phyloP scores from a whole-genome alignment of 2,329 filamentous ascomycete species.

The Eutypa lata region DNA sequence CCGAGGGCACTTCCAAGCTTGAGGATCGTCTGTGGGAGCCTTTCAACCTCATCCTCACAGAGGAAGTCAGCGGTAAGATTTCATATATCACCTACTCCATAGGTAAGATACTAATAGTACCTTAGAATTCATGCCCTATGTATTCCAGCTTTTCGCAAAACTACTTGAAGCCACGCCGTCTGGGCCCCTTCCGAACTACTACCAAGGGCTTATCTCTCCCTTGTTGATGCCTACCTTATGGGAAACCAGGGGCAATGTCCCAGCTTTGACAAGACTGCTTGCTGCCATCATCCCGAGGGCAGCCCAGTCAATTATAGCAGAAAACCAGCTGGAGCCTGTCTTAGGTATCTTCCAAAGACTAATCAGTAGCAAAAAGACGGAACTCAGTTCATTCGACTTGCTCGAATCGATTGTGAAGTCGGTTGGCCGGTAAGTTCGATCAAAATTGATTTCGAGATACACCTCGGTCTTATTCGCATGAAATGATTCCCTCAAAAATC shows the following conservation, averaged over 20 bases:
- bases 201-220: conserved; percentile 73
- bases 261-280: conserved; percentile 81
- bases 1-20: conserved; percentile 65
- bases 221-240: conserved; percentile 80
- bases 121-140: conserved; percentile 88
- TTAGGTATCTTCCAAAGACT: conserved; percentile 96
- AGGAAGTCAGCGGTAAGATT: conserved; percentile 71
- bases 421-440: conserved; percentile 63
- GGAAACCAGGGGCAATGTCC: conserved; percentile 91
- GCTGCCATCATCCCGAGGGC: conserved; percentile 80
- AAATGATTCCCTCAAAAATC: neutral
- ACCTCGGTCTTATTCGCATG: neutral
- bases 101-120: conserved; percentile 25
- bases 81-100: neutral
- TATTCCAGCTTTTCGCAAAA: conserved; percentile 92
- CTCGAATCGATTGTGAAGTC: conserved; percentile 75
- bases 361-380: conserved; percentile 76
- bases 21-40: conserved; percentile 80
- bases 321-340: conserved; percentile 81
- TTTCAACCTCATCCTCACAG: conserved; percentile 75
- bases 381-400: conserved; percentile 84
- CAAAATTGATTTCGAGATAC: neutral
- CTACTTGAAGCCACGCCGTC: conserved; percentile 83
- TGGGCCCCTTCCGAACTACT: conserved; percentile 75
- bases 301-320: conserved; percentile 66